Evolutionary conservation across 78 protist genomes (phyloP), one percentile per base, ranked within the genome.

Genomic region (Dictyostelium intermedium): DNA sequence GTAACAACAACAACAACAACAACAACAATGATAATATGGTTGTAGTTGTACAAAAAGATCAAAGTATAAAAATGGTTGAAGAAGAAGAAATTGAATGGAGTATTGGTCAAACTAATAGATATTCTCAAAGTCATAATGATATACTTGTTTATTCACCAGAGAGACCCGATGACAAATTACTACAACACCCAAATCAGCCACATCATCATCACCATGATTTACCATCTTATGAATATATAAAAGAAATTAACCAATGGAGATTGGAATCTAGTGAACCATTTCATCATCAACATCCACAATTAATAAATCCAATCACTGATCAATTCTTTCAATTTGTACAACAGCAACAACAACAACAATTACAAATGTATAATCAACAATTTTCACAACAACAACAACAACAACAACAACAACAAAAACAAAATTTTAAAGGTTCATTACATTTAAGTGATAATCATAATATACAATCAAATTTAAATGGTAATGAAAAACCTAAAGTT

Each of bases 31-130:
- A 37, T 20, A 39, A 43, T 73, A 63, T 43, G 63, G 47, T 43
- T 34, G 35, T 39, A 47, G 35, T 39, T 16, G 74, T 70, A 20
- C 45, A n/a, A 27, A 69, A 60, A 37, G 41, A 39, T 73, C 23
- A 27, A 18, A 13, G 25, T 41, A 43, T 43, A 32, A 76, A 76
- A 39, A 9, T 32, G 30, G 56, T 34, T n/a, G 74, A 85, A 5
- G 82, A 73, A 27, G 92, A 86, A 5, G 92, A 86, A 69, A 86
- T 86, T 39, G 92, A 86, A 60, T 86, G 92, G 92, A 56, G n/a
- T 18, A 50, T 47, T 25, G 92, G 77, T 27, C 27, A 18, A n/a
- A 50, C 92, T 4, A 73, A 77, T 60, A 56, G 56, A 35, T 86
- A 86, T 39, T 25, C 92, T 1, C 92, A 86, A 37, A 76, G 84